Evolutionary conservation across 148 eudicot species (phyloP).

Genomic region (Polygonum aviculare): DNA sequence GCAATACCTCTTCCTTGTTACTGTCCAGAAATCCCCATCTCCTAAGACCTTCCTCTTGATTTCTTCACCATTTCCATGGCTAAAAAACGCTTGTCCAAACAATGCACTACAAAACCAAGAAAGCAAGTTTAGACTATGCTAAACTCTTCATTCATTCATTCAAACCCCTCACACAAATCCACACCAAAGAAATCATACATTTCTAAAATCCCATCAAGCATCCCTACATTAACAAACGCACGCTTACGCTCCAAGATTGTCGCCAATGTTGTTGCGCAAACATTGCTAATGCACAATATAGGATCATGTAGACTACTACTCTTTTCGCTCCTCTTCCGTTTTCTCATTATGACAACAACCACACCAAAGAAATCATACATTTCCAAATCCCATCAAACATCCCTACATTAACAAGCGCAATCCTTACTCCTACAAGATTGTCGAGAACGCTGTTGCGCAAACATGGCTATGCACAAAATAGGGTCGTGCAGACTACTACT

Average conservation of each 20-base stretch:
- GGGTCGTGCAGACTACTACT: not conserved
- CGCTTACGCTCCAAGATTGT: too few relatives aligned
- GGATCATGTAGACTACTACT: not conserved
- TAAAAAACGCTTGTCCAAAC: not conserved
- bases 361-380: not conserved
- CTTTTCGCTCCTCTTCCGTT: too few relatives aligned
- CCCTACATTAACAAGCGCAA: too few relatives aligned
- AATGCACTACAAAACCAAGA: not conserved
- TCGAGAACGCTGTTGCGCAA: too few relatives aligned
- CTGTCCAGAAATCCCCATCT: constrained; percentile 7
- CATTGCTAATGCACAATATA: not conserved
- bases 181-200: not conserved
- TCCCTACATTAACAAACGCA: too few relatives aligned
- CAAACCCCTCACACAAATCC: not conserved
- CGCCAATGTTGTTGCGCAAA: too few relatives aligned
- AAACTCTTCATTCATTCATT: not conserved
- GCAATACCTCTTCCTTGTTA: not conserved
- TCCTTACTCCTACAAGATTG: too few relatives aligned
- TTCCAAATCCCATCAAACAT: not conserved
- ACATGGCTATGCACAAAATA: not conserved
- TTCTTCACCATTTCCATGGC: not conserved
- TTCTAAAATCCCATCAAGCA: not conserved
- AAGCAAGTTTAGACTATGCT: not conserved
- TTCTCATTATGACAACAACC: not conserved
- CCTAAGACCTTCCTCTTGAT: not conserved